Evolutionary conservation across 2,329 filamentous ascomycete species (phyloP).

Genomic region (Catunica adiposa): DNA sequence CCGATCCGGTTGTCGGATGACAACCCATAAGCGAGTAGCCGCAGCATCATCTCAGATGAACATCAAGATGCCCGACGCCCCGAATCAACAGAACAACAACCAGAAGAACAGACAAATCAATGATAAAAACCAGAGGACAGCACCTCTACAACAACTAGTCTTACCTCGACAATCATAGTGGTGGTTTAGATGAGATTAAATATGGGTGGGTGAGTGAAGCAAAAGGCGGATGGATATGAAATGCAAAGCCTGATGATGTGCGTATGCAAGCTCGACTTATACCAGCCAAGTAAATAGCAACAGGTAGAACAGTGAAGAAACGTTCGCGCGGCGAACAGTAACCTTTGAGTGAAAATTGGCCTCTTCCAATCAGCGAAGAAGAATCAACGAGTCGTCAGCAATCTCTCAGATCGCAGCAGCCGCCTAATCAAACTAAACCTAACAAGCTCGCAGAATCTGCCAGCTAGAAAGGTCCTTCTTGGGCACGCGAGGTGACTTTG

Average conservation of each 20-base stretch:
- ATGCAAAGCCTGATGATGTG: neutral
- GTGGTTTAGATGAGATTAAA: neutral
- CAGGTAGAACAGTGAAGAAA: too few relatives aligned
- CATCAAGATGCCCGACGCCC: too few relatives aligned
- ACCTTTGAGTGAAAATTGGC: too few relatives aligned
- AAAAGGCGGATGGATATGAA: neutral
- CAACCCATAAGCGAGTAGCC: too few relatives aligned
- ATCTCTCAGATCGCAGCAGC: too few relatives aligned
- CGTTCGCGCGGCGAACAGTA: too few relatives aligned
- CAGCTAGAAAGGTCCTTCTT: neutral
- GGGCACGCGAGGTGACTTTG: neutral
- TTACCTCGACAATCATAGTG: slow-evolving; percentile 22
- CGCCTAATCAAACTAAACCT: neutral
- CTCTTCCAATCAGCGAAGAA: neutral
- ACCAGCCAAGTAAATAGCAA: neutral
- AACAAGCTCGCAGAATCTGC: neutral
- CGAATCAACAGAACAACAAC: neutral
- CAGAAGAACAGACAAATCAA: neutral
- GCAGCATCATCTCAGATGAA: too few relatives aligned
- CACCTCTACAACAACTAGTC: slow-evolving; percentile 1
- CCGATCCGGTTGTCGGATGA: too few relatives aligned
- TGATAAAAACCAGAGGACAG: neutral
- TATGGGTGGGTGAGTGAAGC: neutral
- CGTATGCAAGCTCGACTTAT: neutral
- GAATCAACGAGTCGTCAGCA: neutral